These are phyloP conservation scores for Penicillium hesseltinei DNA, from an alignment of 2,329 filamentous ascomycete species.

Conservation along the genomic window DNA sequence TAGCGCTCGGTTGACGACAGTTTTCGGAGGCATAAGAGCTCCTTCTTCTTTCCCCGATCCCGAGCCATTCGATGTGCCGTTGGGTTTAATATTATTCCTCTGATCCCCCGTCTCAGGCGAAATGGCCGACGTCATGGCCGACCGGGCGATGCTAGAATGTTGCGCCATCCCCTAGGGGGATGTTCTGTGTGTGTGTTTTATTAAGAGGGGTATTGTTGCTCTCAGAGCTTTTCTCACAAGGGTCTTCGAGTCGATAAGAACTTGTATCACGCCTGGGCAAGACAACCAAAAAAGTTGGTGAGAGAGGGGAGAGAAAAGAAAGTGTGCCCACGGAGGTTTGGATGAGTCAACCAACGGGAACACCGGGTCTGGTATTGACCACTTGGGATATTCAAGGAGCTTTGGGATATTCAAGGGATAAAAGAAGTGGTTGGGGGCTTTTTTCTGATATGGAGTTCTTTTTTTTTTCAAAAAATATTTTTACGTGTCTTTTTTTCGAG, in stretches of 20 bases:
- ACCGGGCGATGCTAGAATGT: slow-evolving; percentile 51
- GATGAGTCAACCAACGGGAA: slow-evolving; percentile 21
- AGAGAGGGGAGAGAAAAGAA: slow-evolving; percentile 14
- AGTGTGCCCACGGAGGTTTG: slow-evolving; percentile 15
- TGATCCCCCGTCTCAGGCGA: slow-evolving; percentile 24
- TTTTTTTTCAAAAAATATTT: not conserved
- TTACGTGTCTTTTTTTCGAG: too few species aligned
- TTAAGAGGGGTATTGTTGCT: not conserved
- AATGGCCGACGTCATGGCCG: slow-evolving; percentile 46
- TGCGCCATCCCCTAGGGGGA: slow-evolving; percentile 40
- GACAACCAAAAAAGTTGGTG: slow-evolving; percentile 4
- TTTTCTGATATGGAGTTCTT: not conserved
- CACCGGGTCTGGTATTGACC: slow-evolving; percentile 10
- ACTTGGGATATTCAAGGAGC: not conserved
- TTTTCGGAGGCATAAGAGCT: slow-evolving; percentile 38
- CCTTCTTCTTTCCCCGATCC: slow-evolving; percentile 32
- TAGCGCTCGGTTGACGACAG: slow-evolving; percentile 44
- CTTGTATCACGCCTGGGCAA: not conserved
- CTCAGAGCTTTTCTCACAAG: slow-evolving; percentile 6
- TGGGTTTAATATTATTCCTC: slow-evolving; percentile 23
- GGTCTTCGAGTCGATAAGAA: not conserved
- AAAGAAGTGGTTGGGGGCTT: not conserved
- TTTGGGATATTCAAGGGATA: not conserved
- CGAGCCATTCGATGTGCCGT: slow-evolving; percentile 23
- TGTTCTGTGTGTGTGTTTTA: not conserved